These are phyloP conservation scores for Rhynchosporium agropyri DNA, from an alignment of 2,329 filamentous ascomycete genomes.

Conservation along the genomic window DNA sequence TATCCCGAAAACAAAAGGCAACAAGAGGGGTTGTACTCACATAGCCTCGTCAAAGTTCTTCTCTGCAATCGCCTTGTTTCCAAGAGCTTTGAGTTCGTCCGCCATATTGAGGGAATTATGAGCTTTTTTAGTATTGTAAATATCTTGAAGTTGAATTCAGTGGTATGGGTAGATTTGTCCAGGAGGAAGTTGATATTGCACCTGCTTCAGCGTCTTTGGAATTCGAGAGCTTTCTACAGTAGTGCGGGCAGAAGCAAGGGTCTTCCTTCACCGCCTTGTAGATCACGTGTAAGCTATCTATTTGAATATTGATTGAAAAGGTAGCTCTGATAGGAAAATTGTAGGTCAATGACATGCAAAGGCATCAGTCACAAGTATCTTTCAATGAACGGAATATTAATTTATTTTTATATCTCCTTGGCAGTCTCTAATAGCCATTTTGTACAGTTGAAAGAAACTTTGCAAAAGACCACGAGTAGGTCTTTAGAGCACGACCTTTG, in stretches of 20 bases:
- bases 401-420: slow-evolving; percentile 14
- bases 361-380: background rate
- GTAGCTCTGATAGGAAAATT: background rate
- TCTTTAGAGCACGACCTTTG: slow-evolving; percentile 4
- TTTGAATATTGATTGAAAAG: no score
- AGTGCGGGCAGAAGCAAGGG: background rate
- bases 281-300: background rate
- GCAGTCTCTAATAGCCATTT: background rate
- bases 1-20: slow-evolving; percentile 23
- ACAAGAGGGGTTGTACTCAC: slow-evolving; percentile 59
- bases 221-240: slow-evolving; percentile 15
- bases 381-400: slow-evolving; percentile 15
- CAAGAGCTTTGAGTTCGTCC: slow-evolving; percentile 90
- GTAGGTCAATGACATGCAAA: background rate
- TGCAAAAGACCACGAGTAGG: background rate
- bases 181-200: no score
- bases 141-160: background rate
- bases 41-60: slow-evolving; percentile 97
- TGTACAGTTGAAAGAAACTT: slow-evolving; percentile 5
- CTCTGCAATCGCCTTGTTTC: slow-evolving; percentile 97
- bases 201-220: background rate
- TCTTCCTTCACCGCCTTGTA: slow-evolving; percentile 5
- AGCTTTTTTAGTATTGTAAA: background rate
- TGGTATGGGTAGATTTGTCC: no score
- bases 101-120: slow-evolving; percentile 45